Conservation (phyloP, 345 rosid species). For the Dimocarpus longan region DNA sequence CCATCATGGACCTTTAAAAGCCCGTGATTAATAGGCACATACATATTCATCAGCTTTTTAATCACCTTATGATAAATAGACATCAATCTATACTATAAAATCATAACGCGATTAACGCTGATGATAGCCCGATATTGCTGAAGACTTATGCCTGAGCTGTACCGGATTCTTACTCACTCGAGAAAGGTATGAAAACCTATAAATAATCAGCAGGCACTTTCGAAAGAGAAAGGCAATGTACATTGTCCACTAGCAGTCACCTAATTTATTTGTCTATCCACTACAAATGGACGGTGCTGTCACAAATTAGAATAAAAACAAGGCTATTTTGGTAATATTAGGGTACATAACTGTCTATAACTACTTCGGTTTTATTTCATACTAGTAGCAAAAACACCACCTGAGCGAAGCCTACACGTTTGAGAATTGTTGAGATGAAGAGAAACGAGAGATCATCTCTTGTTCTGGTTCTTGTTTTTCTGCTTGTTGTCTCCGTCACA, state of each 20-base stretch:
- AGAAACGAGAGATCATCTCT: conserved; percentile 25
- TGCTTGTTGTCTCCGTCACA: conserved; percentile 22
- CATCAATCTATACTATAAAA: too few species aligned
- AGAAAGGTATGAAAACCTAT: neutral
- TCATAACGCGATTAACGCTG: neutral
- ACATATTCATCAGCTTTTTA: too few species aligned
- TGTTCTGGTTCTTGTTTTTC: conserved; percentile 20
- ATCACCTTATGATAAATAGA: too few species aligned
- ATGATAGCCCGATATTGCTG: neutral
- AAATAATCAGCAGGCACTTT: neutral
- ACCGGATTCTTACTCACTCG: neutral
- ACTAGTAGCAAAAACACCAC: conserved; percentile 15
- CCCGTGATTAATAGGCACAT: too few species aligned
- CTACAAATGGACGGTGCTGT: neutral
- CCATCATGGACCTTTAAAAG: too few species aligned
- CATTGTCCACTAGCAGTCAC: conserved; percentile 8
- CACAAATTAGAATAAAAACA: conserved; percentile 11
- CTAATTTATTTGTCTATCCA: neutral
- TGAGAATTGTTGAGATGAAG: conserved; percentile 30
- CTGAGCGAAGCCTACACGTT: neutral
- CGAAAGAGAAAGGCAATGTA: conserved; percentile 1
- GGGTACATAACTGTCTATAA: conserved; percentile 39
- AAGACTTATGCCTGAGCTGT: neutral
- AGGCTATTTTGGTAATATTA: conserved; percentile 17
- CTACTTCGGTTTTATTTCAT: conserved; percentile 22